Conservation (phyloP, 1,284 basidiomycete species). For the Pseudozyma pruni region DNA sequence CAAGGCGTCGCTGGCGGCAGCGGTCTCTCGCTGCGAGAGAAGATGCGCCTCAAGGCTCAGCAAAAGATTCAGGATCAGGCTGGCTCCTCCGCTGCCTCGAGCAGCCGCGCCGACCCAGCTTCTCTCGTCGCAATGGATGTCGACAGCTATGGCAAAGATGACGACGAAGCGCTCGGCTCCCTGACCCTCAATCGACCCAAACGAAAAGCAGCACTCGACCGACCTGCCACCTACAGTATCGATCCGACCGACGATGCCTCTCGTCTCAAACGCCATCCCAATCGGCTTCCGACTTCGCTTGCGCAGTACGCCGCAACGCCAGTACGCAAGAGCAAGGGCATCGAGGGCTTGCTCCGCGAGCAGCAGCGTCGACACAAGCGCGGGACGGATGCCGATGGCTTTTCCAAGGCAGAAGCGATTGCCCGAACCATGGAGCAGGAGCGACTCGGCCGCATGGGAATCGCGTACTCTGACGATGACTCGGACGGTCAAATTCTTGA, state of each 20-base stretch:
- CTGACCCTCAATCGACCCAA: constrained; percentile 20
- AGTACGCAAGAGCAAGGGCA: constrained; percentile 1
- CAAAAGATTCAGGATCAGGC: constrained; percentile 21
- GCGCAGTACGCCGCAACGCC: constrained; percentile 6
- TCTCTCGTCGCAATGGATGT: background rate
- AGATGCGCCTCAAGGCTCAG: constrained; percentile 40
- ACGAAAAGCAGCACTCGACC: constrained; percentile 37
- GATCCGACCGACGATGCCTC: constrained; percentile 33
- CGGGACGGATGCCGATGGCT: constrained; percentile 36
- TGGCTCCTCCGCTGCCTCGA: background rate
- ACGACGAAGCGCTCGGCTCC: constrained; percentile 32
- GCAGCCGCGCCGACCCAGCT: background rate
- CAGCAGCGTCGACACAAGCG: constrained; percentile 17
- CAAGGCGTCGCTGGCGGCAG: constrained; percentile 3
- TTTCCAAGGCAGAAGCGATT: constrained; percentile 39
- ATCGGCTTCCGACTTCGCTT: constrained; percentile 7
- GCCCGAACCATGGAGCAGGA: constrained; percentile 40
- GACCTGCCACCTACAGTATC: constrained; percentile 33
- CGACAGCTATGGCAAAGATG: background rate
- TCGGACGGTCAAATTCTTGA: background rate
- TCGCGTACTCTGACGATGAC: constrained; percentile 5
- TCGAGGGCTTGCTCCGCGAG: constrained; percentile 24
- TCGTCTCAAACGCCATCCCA: constrained; percentile 26
- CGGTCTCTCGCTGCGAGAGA: constrained; percentile 32
- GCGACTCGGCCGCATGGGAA: constrained; percentile 27